Percentiles rank a stretch among this genome's conserved stretches.
These are phyloP conservation scores for Fusarium succisae DNA, from an alignment of 2,329 filamentous ascomycete genomes.

Conservation along the genomic window DNA sequence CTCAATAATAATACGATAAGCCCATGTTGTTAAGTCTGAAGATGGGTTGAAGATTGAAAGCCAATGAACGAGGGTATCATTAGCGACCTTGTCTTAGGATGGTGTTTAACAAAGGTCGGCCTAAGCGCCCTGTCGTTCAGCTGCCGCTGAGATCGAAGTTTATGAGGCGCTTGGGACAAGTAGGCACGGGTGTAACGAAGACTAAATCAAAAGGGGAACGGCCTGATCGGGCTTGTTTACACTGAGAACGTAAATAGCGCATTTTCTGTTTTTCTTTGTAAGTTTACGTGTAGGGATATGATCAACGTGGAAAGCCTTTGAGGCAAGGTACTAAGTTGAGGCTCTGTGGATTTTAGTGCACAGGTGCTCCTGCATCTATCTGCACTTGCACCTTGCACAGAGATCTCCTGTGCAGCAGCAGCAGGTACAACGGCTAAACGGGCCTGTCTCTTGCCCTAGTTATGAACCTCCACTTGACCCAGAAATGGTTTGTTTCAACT, in stretches of 20 bases:
- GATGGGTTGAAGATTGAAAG: neutral
- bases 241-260: constrained; percentile 2
- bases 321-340: neutral
- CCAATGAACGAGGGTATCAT: constrained; percentile 24
- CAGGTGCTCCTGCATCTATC: neutral
- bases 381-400: constrained; percentile 1
- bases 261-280: neutral
- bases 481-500: constrained; percentile 24
- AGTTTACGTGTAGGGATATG: neutral
- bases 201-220: neutral
- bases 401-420: constrained; percentile 17
- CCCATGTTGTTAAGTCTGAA: neutral
- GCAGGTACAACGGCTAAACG: neutral
- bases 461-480: constrained; percentile 15
- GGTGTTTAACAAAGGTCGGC: neutral
- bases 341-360: constrained; percentile 10
- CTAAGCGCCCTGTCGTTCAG: constrained; percentile 33
- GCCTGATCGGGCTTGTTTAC: neutral
- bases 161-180: neutral
- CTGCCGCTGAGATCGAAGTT: constrained; percentile 7
- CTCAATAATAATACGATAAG: neutral
- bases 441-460: neutral
- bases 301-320: neutral
- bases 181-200: neutral
- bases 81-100: constrained; percentile 8